Evolutionary conservation across 225 moss, liverwort and hornwort genomes (phyloP).

Genomic region (Sphagnum tenellum): DNA sequence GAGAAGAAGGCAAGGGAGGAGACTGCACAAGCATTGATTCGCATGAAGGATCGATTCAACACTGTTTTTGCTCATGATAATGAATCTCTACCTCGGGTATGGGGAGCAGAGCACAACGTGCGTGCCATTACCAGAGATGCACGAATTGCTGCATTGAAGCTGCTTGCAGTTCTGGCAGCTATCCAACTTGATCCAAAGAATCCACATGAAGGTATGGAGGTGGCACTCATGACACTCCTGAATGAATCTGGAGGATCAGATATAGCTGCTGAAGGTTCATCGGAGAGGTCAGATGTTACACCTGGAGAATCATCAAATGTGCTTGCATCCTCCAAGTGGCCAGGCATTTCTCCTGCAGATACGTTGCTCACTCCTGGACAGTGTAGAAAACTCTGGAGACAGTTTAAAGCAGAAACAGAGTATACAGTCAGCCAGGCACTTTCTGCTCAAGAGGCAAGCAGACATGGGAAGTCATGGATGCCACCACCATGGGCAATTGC

Average conservation of each 20-base stretch:
- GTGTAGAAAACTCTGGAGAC: conserved; percentile 80
- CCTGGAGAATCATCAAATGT: conserved; percentile 9
- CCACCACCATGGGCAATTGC: conserved; percentile 89
- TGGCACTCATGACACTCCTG: conserved; percentile 41
- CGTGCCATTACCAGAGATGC: conserved; percentile 71
- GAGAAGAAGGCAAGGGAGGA: conserved; percentile 71
- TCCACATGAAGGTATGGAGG: conserved; percentile 42
- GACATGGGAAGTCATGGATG: conserved; percentile 58
- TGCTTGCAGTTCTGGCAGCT: conserved; percentile 70
- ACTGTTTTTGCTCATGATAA: conserved; percentile 80
- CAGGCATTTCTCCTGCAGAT: conserved; percentile 34
- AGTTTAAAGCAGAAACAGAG: conserved; percentile 88
- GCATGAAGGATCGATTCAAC: conserved; percentile 94
- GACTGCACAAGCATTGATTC: conserved; percentile 61
- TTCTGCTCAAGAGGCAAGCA: conserved; percentile 69
- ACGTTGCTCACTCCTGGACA: conserved; percentile 71
- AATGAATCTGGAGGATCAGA: conserved; percentile 11
- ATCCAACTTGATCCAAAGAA: conserved; percentile 42
- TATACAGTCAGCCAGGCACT: conserved; percentile 84
- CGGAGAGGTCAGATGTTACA: neutral
- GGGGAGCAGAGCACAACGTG: conserved; percentile 82
- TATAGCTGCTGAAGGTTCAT: neutral
- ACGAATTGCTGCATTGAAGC: conserved; percentile 29
- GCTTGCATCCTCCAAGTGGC: conserved; percentile 41
- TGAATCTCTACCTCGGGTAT: conserved; percentile 68